Base-by-base conservation (phyloP, 306 rosid genomes). In the Ormosia semicastrata region DNA sequence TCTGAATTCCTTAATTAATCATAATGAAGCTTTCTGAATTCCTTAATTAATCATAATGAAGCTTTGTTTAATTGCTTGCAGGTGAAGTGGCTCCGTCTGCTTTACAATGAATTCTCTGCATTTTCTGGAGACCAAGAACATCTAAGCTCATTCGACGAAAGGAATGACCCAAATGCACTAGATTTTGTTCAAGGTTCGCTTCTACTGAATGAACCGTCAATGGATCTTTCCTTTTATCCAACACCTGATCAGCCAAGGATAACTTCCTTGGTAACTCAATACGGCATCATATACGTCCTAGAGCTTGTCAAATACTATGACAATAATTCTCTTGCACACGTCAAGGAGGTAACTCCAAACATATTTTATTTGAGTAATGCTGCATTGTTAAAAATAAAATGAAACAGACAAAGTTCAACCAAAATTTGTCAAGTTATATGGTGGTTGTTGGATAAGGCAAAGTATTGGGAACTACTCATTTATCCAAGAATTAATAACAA, bases 101-200 rank as follows among this genome's bases (percentile, higher is more conserved):
- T 92, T 17, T 94, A 91, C 91, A 78, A 4, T 1, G 74, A 91
- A 74, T 94, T 94, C 83, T 37, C 80, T 6, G 75, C 79, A 5
- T 85, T 94, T 81, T 18, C 87, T 15, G 65, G 46, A 44, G 98
- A 92, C 56, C 96, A 91, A 91, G 94, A 94, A 57, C 54, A 2
- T 57, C 77, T 94, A 73, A 91, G 89, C 67, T 77, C 90, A 7
- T 52, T 32, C 9, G 37, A 83, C 32, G 64, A 83, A 17, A 86
- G 13, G 33, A 56, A 37, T 43, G 69, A 75, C 12, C 60, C 36
- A 6, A 62, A 46, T 41, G 89, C 78, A 12, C 56, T 82, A 3
- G 59, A 89, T 86, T 94, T 81, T 71, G 6, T 94, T 3, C 94
- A 94, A 86, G 98, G 97, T 0, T 30, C 71, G n/a, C 84, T 94